Evolutionary conservation across 179 eudicot genomes (phyloP).

Genomic region (Corrigiola litoralis): DNA sequence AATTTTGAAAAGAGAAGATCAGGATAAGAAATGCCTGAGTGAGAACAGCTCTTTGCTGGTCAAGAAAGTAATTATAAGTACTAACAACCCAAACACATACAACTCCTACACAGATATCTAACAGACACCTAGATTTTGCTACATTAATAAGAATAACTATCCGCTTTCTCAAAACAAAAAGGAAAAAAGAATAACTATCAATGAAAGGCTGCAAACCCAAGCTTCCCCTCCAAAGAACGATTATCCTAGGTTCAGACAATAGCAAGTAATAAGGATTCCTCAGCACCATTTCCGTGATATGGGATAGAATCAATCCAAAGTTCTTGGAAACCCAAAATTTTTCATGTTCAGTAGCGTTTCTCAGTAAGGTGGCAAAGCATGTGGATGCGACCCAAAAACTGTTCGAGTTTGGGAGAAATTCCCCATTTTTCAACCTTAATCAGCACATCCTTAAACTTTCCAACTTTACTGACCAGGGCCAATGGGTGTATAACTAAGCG

Average conservation of each 20-base stretch:
- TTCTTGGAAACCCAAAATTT: not conserved
- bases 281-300: not conserved
- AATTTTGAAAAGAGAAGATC: too few relatives aligned
- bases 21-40: too few relatives aligned
- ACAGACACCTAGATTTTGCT: too few relatives aligned
- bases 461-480: not conserved
- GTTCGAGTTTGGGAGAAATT: not conserved
- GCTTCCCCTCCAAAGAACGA: not conserved
- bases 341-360: not conserved
- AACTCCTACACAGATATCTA: not conserved
- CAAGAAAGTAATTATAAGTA: too few relatives aligned
- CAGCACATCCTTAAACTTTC: not conserved
- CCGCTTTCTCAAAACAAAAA: too few relatives aligned
- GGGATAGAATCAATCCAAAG: slow-evolving; percentile 3
- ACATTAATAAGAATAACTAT: too few relatives aligned
- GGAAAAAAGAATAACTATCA: too few relatives aligned
- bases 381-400: not conserved
- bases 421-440: not conserved
- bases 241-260: not conserved
- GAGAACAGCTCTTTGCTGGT: too few relatives aligned
- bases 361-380: not conserved
- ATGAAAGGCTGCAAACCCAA: too few relatives aligned
- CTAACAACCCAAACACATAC: not conserved
- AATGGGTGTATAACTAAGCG: not conserved
- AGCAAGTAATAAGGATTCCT: not conserved